Conservation (phyloP, 768 basidiomycete species). For the Phlebiopsis gigantea region DNA sequence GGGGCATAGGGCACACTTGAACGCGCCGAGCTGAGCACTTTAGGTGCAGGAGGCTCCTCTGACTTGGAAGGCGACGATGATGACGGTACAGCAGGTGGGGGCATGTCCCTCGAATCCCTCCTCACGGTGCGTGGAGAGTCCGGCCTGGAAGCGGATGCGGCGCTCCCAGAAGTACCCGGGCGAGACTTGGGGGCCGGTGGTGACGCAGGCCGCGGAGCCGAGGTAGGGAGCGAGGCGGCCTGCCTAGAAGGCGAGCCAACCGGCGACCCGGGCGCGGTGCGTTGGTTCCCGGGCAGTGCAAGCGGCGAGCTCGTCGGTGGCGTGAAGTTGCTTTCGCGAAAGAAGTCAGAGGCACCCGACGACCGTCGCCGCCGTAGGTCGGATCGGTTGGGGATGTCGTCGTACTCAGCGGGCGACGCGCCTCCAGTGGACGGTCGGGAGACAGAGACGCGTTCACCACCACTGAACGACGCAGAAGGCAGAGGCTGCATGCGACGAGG, state of each 20-base stretch:
- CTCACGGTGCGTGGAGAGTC: conserved; percentile 3
- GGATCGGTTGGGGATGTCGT: not conserved
- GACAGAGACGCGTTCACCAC: not conserved
- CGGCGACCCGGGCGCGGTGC: not conserved
- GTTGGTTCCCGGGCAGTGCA: not conserved
- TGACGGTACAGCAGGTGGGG: conserved; percentile 10
- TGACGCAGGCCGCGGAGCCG: conserved; percentile 5
- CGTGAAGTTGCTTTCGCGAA: conserved; percentile 6
- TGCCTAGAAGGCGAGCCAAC: conserved; percentile 1
- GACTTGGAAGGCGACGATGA: conserved; percentile 1
- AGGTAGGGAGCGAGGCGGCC: not conserved
- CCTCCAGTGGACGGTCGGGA: conserved; percentile 4
- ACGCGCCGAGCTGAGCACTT: conserved; percentile 13
- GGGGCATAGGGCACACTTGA: conserved; percentile 58
- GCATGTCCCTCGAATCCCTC: conserved; percentile 9
- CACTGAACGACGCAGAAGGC: not conserved
- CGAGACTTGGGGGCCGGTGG: conserved; percentile 5
- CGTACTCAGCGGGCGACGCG: not conserved
- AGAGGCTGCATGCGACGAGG: conserved; percentile 1
- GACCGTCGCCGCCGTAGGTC: not conserved
- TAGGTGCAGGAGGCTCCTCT: conserved; percentile 11
- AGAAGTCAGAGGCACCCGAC: conserved; percentile 10
- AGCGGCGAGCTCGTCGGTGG: conserved; percentile 11
- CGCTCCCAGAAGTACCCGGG: conserved; percentile 9
- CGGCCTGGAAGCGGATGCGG: not conserved